phyloP scores from a whole-genome alignment of 306 rosid species.

The Vachellia pachyceras region DNA sequence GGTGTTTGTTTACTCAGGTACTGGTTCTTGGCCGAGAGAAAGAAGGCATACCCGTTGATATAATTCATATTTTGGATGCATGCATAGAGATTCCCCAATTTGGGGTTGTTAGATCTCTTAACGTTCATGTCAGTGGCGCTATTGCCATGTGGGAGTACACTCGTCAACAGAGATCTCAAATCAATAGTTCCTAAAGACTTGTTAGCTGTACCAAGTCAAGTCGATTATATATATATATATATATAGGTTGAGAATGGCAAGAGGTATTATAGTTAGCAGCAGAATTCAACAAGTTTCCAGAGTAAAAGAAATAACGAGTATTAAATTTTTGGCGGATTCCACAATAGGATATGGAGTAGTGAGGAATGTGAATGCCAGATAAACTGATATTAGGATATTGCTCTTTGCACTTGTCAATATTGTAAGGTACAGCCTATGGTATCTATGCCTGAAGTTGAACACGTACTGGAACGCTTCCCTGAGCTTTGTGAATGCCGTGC shows the following conservation, averaged over 20 bases:
- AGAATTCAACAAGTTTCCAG: not conserved
- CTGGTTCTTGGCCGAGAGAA: slow-evolving; percentile 90
- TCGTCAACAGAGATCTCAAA: slow-evolving; percentile 85
- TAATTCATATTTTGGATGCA: slow-evolving; percentile 86
- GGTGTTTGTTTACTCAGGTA: slow-evolving; percentile 66
- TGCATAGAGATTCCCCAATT: slow-evolving; percentile 93
- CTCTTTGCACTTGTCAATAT: not conserved
- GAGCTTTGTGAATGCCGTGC: too few species aligned
- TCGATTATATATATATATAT: not conserved
- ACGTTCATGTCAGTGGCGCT: slow-evolving; percentile 97
- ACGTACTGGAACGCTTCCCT: not conserved
- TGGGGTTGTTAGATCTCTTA: slow-evolving; percentile 96
- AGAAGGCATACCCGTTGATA: slow-evolving; percentile 94
- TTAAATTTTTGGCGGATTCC: slow-evolving; percentile 35
- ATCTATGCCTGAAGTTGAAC: not conserved
- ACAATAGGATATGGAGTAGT: not conserved
- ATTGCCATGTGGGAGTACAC: slow-evolving; percentile 98
- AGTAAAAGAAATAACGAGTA: not conserved
- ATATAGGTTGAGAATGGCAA: not conserved
- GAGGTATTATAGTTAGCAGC: not conserved
- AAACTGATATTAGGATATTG: too few species aligned
- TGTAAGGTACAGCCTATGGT: not conserved
- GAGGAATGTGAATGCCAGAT: too few species aligned
- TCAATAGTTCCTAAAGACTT: slow-evolving; percentile 38
- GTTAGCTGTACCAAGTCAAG: slow-evolving; percentile 19